phyloP scores from a whole-genome alignment of 805 yeast species.

The Metschnikowia picachoensis region DNA sequence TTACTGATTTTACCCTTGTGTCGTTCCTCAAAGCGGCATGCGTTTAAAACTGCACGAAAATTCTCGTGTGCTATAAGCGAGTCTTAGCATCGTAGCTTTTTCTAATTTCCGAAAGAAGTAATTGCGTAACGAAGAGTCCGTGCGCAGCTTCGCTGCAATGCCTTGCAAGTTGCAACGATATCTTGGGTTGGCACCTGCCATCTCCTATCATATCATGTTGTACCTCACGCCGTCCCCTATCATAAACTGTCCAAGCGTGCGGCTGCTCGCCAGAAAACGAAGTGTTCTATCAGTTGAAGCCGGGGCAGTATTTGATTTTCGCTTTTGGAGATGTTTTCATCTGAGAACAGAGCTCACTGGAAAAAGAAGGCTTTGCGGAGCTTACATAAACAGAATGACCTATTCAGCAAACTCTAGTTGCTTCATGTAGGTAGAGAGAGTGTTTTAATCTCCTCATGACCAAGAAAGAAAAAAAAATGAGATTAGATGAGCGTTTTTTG shows the following conservation, averaged over 20 bases:
- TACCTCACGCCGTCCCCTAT: constrained; percentile 3
- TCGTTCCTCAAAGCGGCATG: no score
- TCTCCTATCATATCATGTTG: background rate
- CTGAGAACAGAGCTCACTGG: constrained; percentile 66
- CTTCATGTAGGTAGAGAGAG: constrained; percentile 46
- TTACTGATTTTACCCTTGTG: no score
- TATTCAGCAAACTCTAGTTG: constrained; percentile 41
- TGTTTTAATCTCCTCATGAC: constrained; percentile 34
- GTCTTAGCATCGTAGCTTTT: no score
- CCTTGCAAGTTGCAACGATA: no score
- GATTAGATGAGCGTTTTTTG: no score
- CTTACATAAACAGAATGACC: constrained; percentile 65
- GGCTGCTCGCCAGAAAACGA: constrained; percentile 44
- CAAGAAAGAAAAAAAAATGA: background rate
- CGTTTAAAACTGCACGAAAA: no score
- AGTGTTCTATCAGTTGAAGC: constrained; percentile 50
- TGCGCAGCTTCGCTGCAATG: no score
- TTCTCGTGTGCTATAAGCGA: no score
- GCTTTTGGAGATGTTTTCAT: constrained; percentile 72
- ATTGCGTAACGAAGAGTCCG: no score
- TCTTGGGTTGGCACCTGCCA: no score
- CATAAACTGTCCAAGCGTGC: constrained; percentile 4
- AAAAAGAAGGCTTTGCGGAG: constrained; percentile 67
- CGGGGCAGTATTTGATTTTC: constrained; percentile 64
- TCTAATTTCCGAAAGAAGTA: no score